Evolutionary conservation across 2,329 filamentous ascomycete genomes (phyloP).

Genomic region (Camptophora hylomeconis): DNA sequence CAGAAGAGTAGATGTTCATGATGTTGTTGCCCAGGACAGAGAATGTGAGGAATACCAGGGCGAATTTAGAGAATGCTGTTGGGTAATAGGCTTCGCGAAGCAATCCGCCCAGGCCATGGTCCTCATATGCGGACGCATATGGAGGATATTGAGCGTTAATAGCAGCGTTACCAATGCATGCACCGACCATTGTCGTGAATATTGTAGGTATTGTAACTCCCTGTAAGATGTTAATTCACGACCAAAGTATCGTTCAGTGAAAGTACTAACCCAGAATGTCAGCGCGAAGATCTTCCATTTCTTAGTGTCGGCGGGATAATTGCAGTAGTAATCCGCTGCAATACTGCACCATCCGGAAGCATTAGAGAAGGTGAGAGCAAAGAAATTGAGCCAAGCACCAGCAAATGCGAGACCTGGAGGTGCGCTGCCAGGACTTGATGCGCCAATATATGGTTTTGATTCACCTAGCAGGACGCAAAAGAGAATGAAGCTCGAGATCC

Average conservation of each 20-base stretch:
- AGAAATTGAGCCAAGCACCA: conserved; percentile 18
- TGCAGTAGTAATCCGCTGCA: conserved; percentile 18
- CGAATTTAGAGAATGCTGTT: conserved; percentile 35
- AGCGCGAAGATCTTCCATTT: conserved; percentile 14
- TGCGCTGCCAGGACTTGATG: conserved; percentile 19
- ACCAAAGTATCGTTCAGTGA: too few relatives aligned
- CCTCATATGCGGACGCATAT: conserved; percentile 25
- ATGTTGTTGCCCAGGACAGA: conserved; percentile 25
- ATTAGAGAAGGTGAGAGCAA: conserved; percentile 15
- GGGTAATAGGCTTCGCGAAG: conserved; percentile 34
- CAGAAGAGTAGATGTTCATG: conserved; percentile 30
- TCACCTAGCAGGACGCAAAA: conserved; percentile 36
- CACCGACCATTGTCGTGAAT: conserved; percentile 34
- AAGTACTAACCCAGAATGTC: too few relatives aligned
- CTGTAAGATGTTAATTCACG: too few relatives aligned
- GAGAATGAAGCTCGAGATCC: conserved; percentile 20
- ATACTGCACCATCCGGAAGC: conserved; percentile 16
- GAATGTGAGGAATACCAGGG: conserved; percentile 21
- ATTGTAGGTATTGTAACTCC: conserved; percentile 12
- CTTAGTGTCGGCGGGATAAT: conserved; percentile 14
- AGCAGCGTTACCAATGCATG: conserved; percentile 27
- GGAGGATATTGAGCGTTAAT: conserved; percentile 20
- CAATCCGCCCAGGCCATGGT: conserved; percentile 36
- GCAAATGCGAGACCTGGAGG: conserved; percentile 23
- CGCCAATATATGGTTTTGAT: conserved; percentile 31